A percentile compares a stretch with the other conserved stretches of the same genome.
Evolutionary conservation across 768 basidiomycete species (phyloP).

Genomic region (Coprinellus micaceus): DNA sequence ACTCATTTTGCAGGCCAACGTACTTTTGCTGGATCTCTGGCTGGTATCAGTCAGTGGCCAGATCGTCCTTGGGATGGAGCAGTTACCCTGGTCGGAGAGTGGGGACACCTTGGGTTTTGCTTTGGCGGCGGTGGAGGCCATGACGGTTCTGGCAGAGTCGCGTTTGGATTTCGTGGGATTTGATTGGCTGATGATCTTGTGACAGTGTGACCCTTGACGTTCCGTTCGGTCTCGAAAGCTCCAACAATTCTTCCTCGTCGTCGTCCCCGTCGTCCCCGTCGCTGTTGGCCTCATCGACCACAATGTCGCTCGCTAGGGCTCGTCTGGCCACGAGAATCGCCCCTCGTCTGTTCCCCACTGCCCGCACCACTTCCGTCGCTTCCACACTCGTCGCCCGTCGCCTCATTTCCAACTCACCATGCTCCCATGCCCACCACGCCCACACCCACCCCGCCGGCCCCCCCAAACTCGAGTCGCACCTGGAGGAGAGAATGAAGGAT

Average conservation of each 20-base stretch:
- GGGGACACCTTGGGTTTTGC: conserved; percentile 54
- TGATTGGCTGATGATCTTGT: conserved; percentile 44
- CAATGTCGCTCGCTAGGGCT: conserved; percentile 57
- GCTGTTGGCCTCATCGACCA: conserved; percentile 35
- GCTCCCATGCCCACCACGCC: conserved; percentile 35
- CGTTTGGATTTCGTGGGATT: conserved; percentile 15
- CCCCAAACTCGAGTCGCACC: conserved; percentile 46
- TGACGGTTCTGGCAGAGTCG: conserved; percentile 17
- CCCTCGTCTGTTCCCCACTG: conserved; percentile 36
- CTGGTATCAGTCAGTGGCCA: conserved; percentile 42
- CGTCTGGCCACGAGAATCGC: conserved; percentile 51
- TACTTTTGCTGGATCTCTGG: conserved; percentile 85
- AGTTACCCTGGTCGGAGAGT: conserved; percentile 72
- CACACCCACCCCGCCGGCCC: conserved; percentile 35
- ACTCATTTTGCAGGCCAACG: conserved; percentile 77
- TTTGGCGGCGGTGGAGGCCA: conserved; percentile 51
- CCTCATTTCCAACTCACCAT: conserved; percentile 44
- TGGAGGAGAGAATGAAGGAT: conserved; percentile 6
- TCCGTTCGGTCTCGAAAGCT: conserved; percentile 17
- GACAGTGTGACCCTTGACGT: conserved; percentile 32
- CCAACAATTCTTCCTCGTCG: conserved; percentile 21
- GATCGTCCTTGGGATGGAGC: conserved; percentile 7
- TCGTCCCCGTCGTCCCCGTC: conserved; percentile 36
- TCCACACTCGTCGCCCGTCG: conserved; percentile 43
- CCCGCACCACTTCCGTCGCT: conserved; percentile 28